phyloP scores from a whole-genome alignment of 257 asterid genomes.

The Lavandula angustifolia region DNA sequence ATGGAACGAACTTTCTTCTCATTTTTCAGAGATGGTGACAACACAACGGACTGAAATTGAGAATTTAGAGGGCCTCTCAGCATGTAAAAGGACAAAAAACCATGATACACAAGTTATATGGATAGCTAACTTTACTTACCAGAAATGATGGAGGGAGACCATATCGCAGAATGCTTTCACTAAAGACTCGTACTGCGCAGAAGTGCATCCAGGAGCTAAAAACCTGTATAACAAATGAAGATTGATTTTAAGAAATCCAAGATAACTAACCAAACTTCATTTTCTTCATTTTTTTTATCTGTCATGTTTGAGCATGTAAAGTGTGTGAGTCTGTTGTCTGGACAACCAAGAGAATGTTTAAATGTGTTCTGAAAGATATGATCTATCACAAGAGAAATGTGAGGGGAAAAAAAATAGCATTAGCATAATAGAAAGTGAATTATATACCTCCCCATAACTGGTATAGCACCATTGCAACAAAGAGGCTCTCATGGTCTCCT shows the following conservation, averaged over 20 bases:
- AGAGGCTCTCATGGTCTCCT: slow-evolving; percentile 70
- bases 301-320: no score
- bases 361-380: no score
- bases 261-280: no score
- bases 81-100: neutral
- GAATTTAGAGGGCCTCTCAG: no score
- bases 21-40: slow-evolving; percentile 76
- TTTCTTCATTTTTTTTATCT: no score
- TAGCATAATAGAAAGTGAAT: slow-evolving; percentile 24
- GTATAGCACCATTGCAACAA: slow-evolving; percentile 80
- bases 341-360: no score
- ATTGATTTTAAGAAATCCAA: no score
- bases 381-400: no score
- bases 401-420: no score
- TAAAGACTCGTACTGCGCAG: slow-evolving; percentile 84
- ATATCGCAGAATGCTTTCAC: slow-evolving; percentile 88
- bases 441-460: slow-evolving; percentile 83
- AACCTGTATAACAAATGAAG: slow-evolving; percentile 49
- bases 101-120: slow-evolving; percentile 4
- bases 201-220: slow-evolving; percentile 97
- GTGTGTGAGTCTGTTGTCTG: no score
- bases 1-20: slow-evolving; percentile 90
- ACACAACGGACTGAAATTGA: slow-evolving; percentile 68
- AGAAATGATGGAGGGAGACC: slow-evolving; percentile 79
- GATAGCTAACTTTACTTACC: slow-evolving; percentile 35